A percentile compares a stretch with the other conserved stretches of the same genome.
phyloP scores from a whole-genome alignment of 257 asterid genomes.

The Misopates orontium region DNA sequence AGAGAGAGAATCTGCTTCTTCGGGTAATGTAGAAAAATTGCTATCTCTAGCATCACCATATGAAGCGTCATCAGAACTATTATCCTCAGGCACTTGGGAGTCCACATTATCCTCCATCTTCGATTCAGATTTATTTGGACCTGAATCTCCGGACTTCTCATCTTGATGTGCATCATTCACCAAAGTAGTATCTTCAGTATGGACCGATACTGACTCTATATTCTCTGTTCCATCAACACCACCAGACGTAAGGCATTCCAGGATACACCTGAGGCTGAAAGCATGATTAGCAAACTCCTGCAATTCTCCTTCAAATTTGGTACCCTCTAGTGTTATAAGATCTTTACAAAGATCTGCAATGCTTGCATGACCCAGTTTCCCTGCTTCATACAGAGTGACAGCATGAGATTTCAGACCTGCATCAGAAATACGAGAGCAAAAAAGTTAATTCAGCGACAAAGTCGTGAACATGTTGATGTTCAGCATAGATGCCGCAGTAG shows the following conservation, averaged over 20 bases:
- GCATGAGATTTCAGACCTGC: constrained; percentile 98
- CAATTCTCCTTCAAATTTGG: constrained; percentile 97
- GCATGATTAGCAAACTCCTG: constrained; percentile 99
- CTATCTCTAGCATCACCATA: constrained; percentile 34
- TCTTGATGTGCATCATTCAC: constrained; percentile 32
- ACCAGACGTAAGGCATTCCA: constrained; percentile 94
- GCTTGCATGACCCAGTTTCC: constrained; percentile 88
- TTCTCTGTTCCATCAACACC: constrained; percentile 59
- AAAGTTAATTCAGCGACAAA: constrained; percentile 19
- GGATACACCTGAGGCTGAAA: constrained; percentile 88
- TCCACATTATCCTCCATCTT: constrained; percentile 34
- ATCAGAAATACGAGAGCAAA: constrained; percentile 25
- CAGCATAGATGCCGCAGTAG: constrained; percentile 13
- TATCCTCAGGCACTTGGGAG: constrained; percentile 33
- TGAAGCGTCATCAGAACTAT: constrained; percentile 40
- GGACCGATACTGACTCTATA: constrained; percentile 35
- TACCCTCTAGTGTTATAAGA: constrained; percentile 84
- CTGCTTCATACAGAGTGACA: constrained; percentile 97
- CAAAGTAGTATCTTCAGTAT: constrained; percentile 43
- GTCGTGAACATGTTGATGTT: background rate
- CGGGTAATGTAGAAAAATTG: constrained; percentile 35
- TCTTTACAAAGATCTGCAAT: constrained; percentile 93
- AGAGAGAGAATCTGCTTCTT: constrained; percentile 36
- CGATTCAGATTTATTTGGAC: constrained; percentile 33
- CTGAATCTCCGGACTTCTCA: constrained; percentile 39